These are phyloP conservation scores for Fraxinus ornus DNA, from an alignment of 305 asterid species.

Conservation along the genomic window DNA sequence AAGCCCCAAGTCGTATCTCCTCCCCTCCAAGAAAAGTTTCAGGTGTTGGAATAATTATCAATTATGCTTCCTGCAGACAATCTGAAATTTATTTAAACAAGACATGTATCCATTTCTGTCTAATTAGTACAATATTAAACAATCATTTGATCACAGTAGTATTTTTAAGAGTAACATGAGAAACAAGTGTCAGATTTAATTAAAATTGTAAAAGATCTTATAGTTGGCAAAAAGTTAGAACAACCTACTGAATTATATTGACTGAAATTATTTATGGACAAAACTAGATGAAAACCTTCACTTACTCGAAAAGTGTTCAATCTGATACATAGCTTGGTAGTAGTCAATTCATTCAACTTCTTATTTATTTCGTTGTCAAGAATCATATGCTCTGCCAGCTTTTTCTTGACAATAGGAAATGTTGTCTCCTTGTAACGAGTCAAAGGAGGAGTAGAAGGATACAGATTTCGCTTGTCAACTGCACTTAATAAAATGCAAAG, in stretches of 20 bases:
- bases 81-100: constrained; percentile 6
- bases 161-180: constrained; percentile 8
- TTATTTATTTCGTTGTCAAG: constrained; percentile 57
- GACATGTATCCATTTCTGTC: constrained; percentile 4
- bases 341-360: constrained; percentile 65
- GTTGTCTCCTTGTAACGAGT: constrained; percentile 86
- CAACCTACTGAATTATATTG: constrained; percentile 11
- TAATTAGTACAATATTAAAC: background rate
- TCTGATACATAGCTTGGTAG: constrained; percentile 83
- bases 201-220: constrained; percentile 4
- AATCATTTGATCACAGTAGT: constrained; percentile 6
- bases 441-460: constrained; percentile 86
- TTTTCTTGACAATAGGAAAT: constrained; percentile 78
- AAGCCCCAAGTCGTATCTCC: constrained; percentile 11
- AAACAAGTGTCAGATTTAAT: constrained; percentile 14
- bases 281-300: constrained; percentile 31
- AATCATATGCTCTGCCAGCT: constrained; percentile 54
- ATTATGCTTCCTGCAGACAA: constrained; percentile 5
- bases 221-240: background rate
- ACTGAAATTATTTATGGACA: constrained; percentile 18
- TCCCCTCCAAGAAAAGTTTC: background rate
- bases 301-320: constrained; percentile 88
- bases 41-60: background rate
- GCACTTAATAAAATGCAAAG: constrained; percentile 34
- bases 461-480: constrained; percentile 70